Conservation (phyloP, 192 early-diverging fungal species). For the Backusella parvicylindrica region DNA sequence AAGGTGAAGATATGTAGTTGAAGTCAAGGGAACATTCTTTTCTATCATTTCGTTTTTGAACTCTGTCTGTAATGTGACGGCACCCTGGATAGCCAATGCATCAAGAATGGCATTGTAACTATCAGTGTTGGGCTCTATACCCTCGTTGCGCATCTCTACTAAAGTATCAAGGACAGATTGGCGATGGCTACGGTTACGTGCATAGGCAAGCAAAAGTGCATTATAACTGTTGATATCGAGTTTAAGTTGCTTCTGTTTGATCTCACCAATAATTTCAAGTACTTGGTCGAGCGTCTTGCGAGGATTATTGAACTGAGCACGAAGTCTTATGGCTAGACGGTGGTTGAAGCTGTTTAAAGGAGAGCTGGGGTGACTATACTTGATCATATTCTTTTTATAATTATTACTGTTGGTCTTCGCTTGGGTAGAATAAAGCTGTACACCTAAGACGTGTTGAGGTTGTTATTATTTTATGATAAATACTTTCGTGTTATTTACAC, state of each 20-base stretch:
- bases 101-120: constrained; percentile 38
- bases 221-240: constrained; percentile 40
- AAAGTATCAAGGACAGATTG: constrained; percentile 23
- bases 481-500: background rate
- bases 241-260: constrained; percentile 32
- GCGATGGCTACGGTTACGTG: constrained; percentile 12
- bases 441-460: background rate
- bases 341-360: constrained; percentile 6
- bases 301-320: background rate
- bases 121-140: constrained; percentile 31
- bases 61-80: background rate
- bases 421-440: background rate
- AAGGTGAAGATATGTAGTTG: constrained; percentile 36
- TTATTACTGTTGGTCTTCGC: background rate
- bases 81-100: background rate
- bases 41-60: constrained; percentile 17
- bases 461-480: background rate
- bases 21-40: constrained; percentile 9
- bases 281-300: background rate
- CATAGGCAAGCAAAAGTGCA: constrained; percentile 34
- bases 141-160: constrained; percentile 33
- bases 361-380: constrained; percentile 6
- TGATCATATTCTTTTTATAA: background rate
- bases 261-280: constrained; percentile 13
- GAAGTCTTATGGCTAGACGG: background rate